Percentiles rank a stretch among this genome's conserved stretches.
Conservation (phyloP, 495 filamentous ascomycete species). For the Aspergillus campestris region DNA sequence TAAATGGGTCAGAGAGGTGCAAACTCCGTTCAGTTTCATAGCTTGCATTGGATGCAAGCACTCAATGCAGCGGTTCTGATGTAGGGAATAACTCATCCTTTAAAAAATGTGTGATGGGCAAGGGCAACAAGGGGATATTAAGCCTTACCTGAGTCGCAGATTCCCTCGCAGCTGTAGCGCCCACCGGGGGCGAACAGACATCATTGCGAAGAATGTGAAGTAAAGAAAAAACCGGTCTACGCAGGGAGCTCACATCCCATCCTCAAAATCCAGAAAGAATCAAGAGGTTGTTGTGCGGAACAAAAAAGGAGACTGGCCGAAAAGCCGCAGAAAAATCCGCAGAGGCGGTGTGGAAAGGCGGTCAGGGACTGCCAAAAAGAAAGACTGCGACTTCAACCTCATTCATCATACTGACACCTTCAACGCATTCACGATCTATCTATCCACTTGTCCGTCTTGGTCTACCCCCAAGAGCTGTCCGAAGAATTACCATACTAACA, state of each 20-base stretch:
- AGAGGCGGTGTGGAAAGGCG: conserved; percentile 10
- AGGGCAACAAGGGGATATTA: conserved; percentile 6
- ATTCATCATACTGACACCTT: neutral
- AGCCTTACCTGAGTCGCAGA: conserved; percentile 30
- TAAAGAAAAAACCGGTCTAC: conserved; percentile 7
- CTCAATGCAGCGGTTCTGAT: conserved; percentile 97
- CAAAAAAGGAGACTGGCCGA: conserved; percentile 6
- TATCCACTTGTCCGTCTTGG: too few species aligned
- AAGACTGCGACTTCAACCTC: neutral
- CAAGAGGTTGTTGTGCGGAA: conserved; percentile 6
- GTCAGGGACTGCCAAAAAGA: neutral
- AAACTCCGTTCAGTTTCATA: conserved; percentile 33
- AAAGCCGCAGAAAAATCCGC: conserved; percentile 11
- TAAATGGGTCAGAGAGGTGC: conserved; percentile 13
- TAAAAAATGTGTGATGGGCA: neutral
- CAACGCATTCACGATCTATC: neutral
- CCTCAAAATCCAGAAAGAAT: conserved; percentile 1
- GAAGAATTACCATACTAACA: too few species aligned
- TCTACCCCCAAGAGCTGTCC: too few species aligned
- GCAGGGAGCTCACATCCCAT: conserved; percentile 4
- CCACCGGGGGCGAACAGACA: conserved; percentile 29
- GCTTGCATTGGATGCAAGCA: conserved; percentile 34
- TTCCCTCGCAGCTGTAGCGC: conserved; percentile 18
- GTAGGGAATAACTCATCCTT: conserved; percentile 43
- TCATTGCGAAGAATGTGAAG: conserved; percentile 18